Percentiles rank a stretch among this genome's conserved stretches.
Conservation (phyloP, 306 rosid genomes). For the Castanopsis chinensis region DNA sequence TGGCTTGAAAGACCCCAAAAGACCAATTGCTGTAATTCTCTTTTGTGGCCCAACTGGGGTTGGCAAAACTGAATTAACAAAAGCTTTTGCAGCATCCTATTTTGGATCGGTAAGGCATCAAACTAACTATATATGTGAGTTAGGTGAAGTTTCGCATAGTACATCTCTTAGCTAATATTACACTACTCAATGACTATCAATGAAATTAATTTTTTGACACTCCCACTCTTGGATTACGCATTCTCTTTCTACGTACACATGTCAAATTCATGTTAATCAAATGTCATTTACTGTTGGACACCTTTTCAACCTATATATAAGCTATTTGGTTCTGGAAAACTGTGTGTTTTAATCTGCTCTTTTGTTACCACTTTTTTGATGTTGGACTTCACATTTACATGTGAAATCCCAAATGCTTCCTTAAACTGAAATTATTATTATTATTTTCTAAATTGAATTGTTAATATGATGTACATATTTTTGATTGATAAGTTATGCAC, state of each 20-base stretch:
- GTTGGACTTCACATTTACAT: neutral
- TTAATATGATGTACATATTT: neutral
- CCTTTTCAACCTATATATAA: neutral
- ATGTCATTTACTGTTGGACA: neutral
- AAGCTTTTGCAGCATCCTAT: conserved; percentile 68
- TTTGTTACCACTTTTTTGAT: neutral
- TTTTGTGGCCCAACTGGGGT: conserved; percentile 90
- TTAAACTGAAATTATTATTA: neutral
- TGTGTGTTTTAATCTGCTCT: neutral
- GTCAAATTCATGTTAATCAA: too few species aligned
- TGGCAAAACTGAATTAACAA: conserved; percentile 84
- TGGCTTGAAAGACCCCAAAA: conserved; percentile 74
- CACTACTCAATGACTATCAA: too few species aligned
- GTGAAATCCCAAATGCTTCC: neutral
- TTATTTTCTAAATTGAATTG: neutral
- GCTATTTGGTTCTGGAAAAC: neutral
- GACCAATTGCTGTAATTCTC: conserved; percentile 76
- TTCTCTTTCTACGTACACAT: neutral
- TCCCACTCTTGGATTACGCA: too few species aligned
- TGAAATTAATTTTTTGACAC: too few species aligned
- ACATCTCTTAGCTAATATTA: too few species aligned
- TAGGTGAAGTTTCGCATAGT: too few species aligned
- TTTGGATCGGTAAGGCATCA: conserved; percentile 71
- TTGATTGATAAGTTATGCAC: too few species aligned
- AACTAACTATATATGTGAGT: conserved; percentile 1